phyloP scores from a whole-genome alignment of 2,329 filamentous ascomycete species.

The Pestalotiopsis fici region DNA sequence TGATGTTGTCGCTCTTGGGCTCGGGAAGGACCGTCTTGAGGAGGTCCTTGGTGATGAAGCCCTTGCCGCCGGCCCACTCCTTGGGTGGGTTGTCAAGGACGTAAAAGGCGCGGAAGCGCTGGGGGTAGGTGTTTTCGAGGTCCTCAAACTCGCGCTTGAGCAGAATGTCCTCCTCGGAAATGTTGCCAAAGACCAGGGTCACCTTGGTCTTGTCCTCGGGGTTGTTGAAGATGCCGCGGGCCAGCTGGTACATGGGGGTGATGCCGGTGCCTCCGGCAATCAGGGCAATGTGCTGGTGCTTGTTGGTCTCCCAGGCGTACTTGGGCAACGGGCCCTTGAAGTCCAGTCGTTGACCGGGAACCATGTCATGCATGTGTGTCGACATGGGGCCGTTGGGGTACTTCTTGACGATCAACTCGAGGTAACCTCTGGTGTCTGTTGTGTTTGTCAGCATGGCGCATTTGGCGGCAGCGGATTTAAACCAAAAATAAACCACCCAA shows the following conservation, averaged over 20 bases:
- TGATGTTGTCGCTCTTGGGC: slow-evolving; percentile 88
- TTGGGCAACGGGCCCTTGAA: slow-evolving; percentile 97
- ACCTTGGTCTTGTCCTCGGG: slow-evolving; percentile 97
- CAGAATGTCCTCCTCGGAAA: slow-evolving; percentile 87
- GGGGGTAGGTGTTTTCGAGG: slow-evolving; percentile 93
- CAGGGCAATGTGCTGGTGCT: slow-evolving; percentile 85
- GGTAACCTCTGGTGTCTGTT: slow-evolving; percentile 71
- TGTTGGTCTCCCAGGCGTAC: slow-evolving; percentile 87
- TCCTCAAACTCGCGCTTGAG: slow-evolving; percentile 82
- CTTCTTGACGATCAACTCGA: slow-evolving; percentile 90
- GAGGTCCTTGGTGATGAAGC: slow-evolving; percentile 85
- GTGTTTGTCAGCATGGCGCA: slow-evolving; percentile 10
- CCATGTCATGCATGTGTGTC: slow-evolving; percentile 80
- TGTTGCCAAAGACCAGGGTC: slow-evolving; percentile 90
- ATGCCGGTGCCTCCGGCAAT: slow-evolving; percentile 97
- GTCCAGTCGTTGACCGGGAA: slow-evolving; percentile 78
- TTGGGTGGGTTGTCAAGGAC: slow-evolving; percentile 82
- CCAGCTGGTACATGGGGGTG: slow-evolving; percentile 96
- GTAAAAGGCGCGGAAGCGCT: slow-evolving; percentile 95
- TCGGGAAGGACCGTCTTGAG: slow-evolving; percentile 94
- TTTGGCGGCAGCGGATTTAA: neutral
- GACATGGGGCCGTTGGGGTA: slow-evolving; percentile 94
- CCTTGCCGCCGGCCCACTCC: slow-evolving; percentile 75
- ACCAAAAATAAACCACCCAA: neutral
- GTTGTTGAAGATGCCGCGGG: slow-evolving; percentile 91